Evolutionary conservation across 2,329 filamentous ascomycete species (phyloP), one percentile per base, ranked within the genome.

Genomic region (Nemania bipapillata): DNA sequence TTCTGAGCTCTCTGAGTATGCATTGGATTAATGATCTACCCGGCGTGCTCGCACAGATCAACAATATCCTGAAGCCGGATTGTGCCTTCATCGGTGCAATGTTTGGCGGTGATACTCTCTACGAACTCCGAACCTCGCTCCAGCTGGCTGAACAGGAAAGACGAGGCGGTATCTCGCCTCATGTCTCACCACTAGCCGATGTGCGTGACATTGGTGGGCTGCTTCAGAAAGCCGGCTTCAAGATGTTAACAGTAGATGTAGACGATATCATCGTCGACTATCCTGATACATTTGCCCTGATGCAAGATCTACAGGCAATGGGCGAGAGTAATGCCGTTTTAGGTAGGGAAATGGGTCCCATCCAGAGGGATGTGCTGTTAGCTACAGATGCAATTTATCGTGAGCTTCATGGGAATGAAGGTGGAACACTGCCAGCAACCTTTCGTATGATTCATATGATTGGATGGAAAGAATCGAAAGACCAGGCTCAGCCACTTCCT

Each of bases 21-120:
- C 96, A 99, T 81, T 99, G 96, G 96, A 92, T 97, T 84, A 99
- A 99, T 79, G 93, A 99, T 79, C 87, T 99, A 4, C 96, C 96
- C 0, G 92, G 91, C 0, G 84, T 96, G 11, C 86, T 99, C 1
- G 85, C 90, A 1, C 93, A 97, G 77, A 91, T 97, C 78, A 97
- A 97, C 83, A 87, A 88, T 72, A 84, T 96, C 37, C 86, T 99
- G 28, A 97, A 96, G 80, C 94, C 95, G 0, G 96, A 99, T 79
- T 87, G 88, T 65, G 94, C 96, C 1, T 97, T 99, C 77, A 90
- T 99, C 54, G 95, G 92, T 15, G 95, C 95, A 73, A 99, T 99
- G 94, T 90, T 97, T 69, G 96, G 96, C 64, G 96, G 96, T 0
- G 96, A 99, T 80, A 95, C 92, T 7, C 86, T 99, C 0, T 99